phyloP scores from a whole-genome alignment of 768 basidiomycete species.

The Mycena capillaripes region DNA sequence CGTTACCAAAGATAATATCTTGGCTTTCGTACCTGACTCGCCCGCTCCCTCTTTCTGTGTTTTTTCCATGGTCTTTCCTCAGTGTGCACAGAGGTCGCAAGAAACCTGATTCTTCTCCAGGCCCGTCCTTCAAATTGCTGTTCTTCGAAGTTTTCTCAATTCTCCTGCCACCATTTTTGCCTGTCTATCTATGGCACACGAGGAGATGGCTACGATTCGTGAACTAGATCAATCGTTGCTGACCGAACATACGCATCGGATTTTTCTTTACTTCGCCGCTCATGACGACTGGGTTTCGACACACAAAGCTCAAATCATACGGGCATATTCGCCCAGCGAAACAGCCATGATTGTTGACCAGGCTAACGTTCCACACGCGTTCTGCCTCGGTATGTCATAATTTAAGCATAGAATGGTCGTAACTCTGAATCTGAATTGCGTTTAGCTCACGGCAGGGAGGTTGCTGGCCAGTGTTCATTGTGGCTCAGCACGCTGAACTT shows the following conservation, averaged over 20 bases:
- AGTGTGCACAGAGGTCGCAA: background rate
- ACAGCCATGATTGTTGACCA: slow-evolving; percentile 55
- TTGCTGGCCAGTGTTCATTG: slow-evolving; percentile 62
- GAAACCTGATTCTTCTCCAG: slow-evolving; percentile 6
- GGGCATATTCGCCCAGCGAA: slow-evolving; percentile 51
- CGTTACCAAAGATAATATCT: slow-evolving; percentile 59
- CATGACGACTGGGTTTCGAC: slow-evolving; percentile 79
- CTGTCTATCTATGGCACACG: slow-evolving; percentile 71
- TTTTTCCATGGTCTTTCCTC: slow-evolving; percentile 58
- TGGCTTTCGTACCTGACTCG: slow-evolving; percentile 60
- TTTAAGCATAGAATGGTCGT: background rate
- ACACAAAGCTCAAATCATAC: slow-evolving; percentile 61
- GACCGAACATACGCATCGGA: slow-evolving; percentile 51
- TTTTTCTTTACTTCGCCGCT: slow-evolving; percentile 71
- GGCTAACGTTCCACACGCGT: slow-evolving; percentile 74
- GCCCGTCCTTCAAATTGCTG: slow-evolving; percentile 61
- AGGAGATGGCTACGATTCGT: slow-evolving; percentile 76
- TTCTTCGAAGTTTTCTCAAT: slow-evolving; percentile 63
- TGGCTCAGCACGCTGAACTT: slow-evolving; percentile 11
- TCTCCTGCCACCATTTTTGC: slow-evolving; percentile 68
- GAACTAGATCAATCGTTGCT: slow-evolving; percentile 64
- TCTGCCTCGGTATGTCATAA: slow-evolving; percentile 72
- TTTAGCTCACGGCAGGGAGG: slow-evolving; percentile 64
- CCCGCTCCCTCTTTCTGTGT: slow-evolving; percentile 56
- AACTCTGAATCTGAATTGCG: background rate